phyloP scores from a whole-genome alignment of 2,329 filamentous ascomycete species.

The Fusarium devonianum region DNA sequence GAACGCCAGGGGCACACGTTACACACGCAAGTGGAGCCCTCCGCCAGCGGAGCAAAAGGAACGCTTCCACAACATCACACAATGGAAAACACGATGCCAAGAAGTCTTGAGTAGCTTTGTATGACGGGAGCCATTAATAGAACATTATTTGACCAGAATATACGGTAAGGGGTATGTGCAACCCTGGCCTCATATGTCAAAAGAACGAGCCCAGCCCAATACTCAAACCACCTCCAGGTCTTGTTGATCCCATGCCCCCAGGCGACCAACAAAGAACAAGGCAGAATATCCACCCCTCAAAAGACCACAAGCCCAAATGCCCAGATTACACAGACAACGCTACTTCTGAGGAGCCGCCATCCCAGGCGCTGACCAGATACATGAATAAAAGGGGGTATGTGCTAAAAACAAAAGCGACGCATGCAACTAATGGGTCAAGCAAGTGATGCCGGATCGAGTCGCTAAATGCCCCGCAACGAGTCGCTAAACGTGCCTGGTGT shows the following conservation, averaged over 20 bases:
- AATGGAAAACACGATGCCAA: constrained; percentile 5
- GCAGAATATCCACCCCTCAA: background rate
- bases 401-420: constrained; percentile 13
- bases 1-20: background rate
- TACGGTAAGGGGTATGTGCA: constrained; percentile 43
- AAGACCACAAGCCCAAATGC: constrained; percentile 5
- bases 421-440: constrained; percentile 20
- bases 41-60: background rate
- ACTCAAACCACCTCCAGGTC: constrained; percentile 1
- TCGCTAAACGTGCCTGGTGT: constrained; percentile 36
- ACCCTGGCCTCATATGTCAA: constrained; percentile 34
- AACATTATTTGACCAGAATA: constrained; percentile 37
- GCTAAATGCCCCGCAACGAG: constrained; percentile 24
- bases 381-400: constrained; percentile 18
- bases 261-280: constrained; percentile 12
- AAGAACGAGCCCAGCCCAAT: constrained; percentile 17
- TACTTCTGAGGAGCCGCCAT: constrained; percentile 7
- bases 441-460: constrained; percentile 32
- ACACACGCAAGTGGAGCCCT: background rate
- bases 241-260: constrained; percentile 21
- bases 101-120: background rate
- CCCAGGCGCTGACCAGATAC: constrained; percentile 4
- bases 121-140: constrained; percentile 21
- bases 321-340: constrained; percentile 24
- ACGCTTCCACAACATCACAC: constrained; percentile 2